These are phyloP conservation scores for Striga asiatica DNA, from an alignment of 257 asterid species.

Conservation along the genomic window DNA sequence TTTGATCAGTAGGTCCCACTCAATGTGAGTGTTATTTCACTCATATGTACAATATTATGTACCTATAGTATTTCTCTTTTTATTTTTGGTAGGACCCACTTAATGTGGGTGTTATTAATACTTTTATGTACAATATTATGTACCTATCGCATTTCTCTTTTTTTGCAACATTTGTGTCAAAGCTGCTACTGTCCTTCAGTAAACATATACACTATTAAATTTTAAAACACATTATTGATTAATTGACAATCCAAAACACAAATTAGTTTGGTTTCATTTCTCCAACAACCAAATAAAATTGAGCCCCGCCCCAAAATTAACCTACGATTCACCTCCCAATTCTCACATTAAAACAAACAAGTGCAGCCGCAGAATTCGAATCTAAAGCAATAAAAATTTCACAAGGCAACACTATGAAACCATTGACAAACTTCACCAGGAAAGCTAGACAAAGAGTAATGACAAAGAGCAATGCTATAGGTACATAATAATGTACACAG, in stretches of 20 bases:
- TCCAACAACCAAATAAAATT: neutral
- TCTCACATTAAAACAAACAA: slow-evolving; percentile 2
- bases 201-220: neutral
- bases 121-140: no score
- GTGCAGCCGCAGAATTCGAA: slow-evolving; percentile 19
- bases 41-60: no score
- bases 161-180: neutral
- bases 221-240: no score
- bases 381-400: slow-evolving; percentile 19
- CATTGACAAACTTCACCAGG: slow-evolving; percentile 1
- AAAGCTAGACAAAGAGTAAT: neutral
- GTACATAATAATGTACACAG: no score
- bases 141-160: neutral
- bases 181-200: neutral
- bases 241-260: no score
- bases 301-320: neutral
- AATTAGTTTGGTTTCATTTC: no score
- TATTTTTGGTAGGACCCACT: no score
- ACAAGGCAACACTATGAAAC: neutral
- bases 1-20: no score
- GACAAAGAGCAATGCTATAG: no score
- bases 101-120: no score
- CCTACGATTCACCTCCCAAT: slow-evolving; percentile 6
- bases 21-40: no score
- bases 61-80: no score